A percentile compares a stretch with the other conserved stretches of the same genome.
Conservation (phyloP, 495 filamentous ascomycete species). For the Delitschia confertaspora region DNA sequence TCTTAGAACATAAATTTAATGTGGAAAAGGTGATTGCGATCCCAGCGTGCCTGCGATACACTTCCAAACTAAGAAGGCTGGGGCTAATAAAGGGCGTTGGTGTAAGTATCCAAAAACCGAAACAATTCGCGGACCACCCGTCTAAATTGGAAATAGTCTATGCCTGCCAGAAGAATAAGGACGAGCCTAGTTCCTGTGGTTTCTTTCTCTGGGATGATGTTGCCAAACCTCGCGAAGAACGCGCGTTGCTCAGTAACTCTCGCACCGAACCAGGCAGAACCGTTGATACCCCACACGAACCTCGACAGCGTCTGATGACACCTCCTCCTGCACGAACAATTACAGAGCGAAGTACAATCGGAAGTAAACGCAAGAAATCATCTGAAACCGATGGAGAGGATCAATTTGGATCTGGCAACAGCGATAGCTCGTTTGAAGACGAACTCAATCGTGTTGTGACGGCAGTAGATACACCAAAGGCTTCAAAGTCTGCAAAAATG, state of each 20-base stretch:
- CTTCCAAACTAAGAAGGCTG: slow-evolving; percentile 57
- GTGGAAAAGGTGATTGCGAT: slow-evolving; percentile 49
- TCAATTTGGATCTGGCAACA: slow-evolving; percentile 13
- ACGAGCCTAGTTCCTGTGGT: slow-evolving; percentile 40
- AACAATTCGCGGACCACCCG: slow-evolving; percentile 26
- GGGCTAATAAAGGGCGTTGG: slow-evolving; percentile 49
- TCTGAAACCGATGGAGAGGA: slow-evolving; percentile 8
- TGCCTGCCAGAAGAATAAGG: slow-evolving; percentile 49
- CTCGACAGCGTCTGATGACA: background rate
- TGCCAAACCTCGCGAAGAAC: slow-evolving; percentile 49
- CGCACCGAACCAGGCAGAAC: slow-evolving; percentile 30
- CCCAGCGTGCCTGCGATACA: slow-evolving; percentile 52
- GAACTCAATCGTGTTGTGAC: slow-evolving; percentile 4
- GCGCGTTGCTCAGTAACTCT: slow-evolving; percentile 44
- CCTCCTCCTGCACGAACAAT: slow-evolving; percentile 18
- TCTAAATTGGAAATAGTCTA: slow-evolving; percentile 43
- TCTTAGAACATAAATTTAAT: too few species aligned
- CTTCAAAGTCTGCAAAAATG: slow-evolving; percentile 43
- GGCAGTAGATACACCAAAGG: slow-evolving; percentile 38
- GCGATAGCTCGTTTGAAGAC: slow-evolving; percentile 1
- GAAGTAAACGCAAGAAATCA: slow-evolving; percentile 4
- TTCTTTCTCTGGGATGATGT: slow-evolving; percentile 67
- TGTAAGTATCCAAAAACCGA: slow-evolving; percentile 38
- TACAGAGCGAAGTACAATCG: slow-evolving; percentile 13
- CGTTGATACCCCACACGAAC: slow-evolving; percentile 14